Percentiles rank a stretch among this genome's conserved stretches.
Conservation (phyloP, 129 eudicot species). For the Mikania micrantha region DNA sequence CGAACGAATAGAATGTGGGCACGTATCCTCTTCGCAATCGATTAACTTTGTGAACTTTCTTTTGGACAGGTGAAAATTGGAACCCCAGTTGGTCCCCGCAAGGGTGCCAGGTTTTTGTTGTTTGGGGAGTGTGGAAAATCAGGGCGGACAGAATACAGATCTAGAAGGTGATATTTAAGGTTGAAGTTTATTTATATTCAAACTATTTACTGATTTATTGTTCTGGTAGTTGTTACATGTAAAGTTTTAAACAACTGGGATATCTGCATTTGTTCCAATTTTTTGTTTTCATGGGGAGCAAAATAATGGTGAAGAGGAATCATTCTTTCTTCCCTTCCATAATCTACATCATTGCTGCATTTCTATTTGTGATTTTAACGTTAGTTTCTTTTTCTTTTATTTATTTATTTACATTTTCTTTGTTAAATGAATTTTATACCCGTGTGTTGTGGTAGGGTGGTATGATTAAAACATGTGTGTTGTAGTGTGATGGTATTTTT, state of each 20-base stretch:
- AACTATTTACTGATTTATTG: slow-evolving; percentile 5
- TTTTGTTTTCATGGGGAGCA: slow-evolving; percentile 27
- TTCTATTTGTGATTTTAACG: not conserved
- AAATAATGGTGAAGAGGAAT: slow-evolving; percentile 25
- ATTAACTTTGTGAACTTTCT: not conserved
- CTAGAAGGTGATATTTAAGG: slow-evolving; percentile 38
- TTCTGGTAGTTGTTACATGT: slow-evolving; percentile 23
- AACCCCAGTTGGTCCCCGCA: slow-evolving; percentile 47
- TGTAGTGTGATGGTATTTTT: too few relatives aligned
- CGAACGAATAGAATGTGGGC: not conserved
- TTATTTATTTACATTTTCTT: not conserved
- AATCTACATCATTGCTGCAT: slow-evolving; percentile 7
- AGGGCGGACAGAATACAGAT: slow-evolving; percentile 35
- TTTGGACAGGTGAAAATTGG: slow-evolving; percentile 46
- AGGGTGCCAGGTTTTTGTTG: slow-evolving; percentile 52
- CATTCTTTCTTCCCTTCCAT: slow-evolving; percentile 26
- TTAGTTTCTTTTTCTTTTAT: not conserved
- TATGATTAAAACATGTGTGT: too few relatives aligned
- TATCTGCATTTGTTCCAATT: slow-evolving; percentile 34
- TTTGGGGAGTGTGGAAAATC: slow-evolving; percentile 77
- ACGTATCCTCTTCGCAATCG: not conserved
- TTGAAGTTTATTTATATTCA: slow-evolving; percentile 10
- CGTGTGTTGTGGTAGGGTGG: too few relatives aligned
- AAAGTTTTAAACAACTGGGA: slow-evolving; percentile 23
- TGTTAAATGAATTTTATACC: not conserved